Evolutionary conservation across 1,139 yeast species (phyloP).

Genomic region (Sugiyamaella novakii): DNA sequence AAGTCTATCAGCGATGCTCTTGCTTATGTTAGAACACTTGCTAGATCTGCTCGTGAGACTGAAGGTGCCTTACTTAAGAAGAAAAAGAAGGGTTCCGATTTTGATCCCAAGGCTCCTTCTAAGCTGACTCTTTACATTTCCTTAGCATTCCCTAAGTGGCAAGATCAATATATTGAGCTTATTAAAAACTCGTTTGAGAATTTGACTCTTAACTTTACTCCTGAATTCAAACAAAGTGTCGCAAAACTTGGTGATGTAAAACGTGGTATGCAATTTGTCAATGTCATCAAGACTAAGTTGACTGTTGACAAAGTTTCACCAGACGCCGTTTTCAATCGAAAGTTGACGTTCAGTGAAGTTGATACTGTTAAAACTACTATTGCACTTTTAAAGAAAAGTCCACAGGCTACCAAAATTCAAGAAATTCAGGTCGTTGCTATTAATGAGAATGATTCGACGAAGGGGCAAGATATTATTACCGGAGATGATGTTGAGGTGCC

Average conservation of each 20-base stretch:
- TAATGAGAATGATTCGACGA: constrained; percentile 54
- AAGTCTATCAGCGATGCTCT: constrained; percentile 65
- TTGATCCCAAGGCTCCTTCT: constrained; percentile 73
- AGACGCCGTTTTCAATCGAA: constrained; percentile 80
- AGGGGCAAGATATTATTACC: constrained; percentile 65
- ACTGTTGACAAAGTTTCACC: constrained; percentile 53
- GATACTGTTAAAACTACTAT: constrained; percentile 62
- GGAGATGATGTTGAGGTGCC: constrained; percentile 71
- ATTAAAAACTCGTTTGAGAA: constrained; percentile 75
- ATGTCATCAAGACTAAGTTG: constrained; percentile 78
- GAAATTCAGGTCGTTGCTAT: constrained; percentile 61
- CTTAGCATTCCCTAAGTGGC: constrained; percentile 94
- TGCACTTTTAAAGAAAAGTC: constrained; percentile 58
- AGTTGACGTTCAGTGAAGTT: constrained; percentile 77
- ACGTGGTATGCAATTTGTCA: constrained; percentile 97
- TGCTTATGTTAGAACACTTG: constrained; percentile 71
- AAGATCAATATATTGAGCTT: constrained; percentile 79
- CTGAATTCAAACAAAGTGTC: constrained; percentile 44
- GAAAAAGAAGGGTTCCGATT: constrained; percentile 67
- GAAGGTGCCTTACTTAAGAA: constrained; percentile 87
- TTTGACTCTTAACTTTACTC: constrained; percentile 37
- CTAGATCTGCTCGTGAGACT: constrained; percentile 87
- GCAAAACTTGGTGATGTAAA: constrained; percentile 58
- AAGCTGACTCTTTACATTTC: constrained; percentile 73
- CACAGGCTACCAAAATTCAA: constrained; percentile 61